Evolutionary conservation across 805 yeast species (phyloP).

Genomic region (Lachancea fermentati): DNA sequence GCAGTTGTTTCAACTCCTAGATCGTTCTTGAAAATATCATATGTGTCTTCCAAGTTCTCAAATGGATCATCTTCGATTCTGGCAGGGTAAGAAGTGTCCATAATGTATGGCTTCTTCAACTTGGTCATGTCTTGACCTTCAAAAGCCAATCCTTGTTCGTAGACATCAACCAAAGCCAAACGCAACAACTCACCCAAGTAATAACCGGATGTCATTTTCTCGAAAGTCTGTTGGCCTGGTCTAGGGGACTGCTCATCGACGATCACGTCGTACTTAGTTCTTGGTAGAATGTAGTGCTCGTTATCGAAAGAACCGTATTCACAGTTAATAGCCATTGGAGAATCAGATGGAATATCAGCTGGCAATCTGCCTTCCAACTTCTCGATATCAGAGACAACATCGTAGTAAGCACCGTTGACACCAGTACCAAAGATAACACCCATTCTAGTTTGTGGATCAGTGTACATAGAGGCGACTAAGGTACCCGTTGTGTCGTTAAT

Average conservation of each 20-base stretch:
- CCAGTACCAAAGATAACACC: slow-evolving; percentile 98
- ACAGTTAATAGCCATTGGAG: slow-evolving; percentile 94
- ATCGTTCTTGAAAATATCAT: slow-evolving; percentile 52
- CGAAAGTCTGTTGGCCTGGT: slow-evolving; percentile 93
- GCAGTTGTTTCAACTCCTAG: slow-evolving; percentile 62
- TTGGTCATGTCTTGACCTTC: slow-evolving; percentile 59
- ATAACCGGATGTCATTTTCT: slow-evolving; percentile 96
- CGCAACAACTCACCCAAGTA: slow-evolving; percentile 91
- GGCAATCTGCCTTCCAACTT: slow-evolving; percentile 70
- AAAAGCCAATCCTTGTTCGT: slow-evolving; percentile 61
- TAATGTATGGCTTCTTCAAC: slow-evolving; percentile 57
- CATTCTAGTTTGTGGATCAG: slow-evolving; percentile 84
- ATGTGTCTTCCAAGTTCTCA: slow-evolving; percentile 74
- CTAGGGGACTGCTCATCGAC: slow-evolving; percentile 87
- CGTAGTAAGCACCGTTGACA: slow-evolving; percentile 95
- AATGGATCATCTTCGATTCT: slow-evolving; percentile 83
- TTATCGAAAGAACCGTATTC: slow-evolving; percentile 98
- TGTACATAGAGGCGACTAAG: slow-evolving; percentile 87
- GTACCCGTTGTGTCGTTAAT: slow-evolving; percentile 98
- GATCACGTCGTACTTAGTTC: slow-evolving; percentile 78
- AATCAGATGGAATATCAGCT: slow-evolving; percentile 53
- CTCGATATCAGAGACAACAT: slow-evolving; percentile 62
- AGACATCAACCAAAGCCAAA: slow-evolving; percentile 67
- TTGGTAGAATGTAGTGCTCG: slow-evolving; percentile 76
- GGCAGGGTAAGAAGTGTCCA: slow-evolving; percentile 89